Conservation (phyloP, 176 grass and related monocot genomes). For the sorghum (Sorghum bicolor) region DNA sequence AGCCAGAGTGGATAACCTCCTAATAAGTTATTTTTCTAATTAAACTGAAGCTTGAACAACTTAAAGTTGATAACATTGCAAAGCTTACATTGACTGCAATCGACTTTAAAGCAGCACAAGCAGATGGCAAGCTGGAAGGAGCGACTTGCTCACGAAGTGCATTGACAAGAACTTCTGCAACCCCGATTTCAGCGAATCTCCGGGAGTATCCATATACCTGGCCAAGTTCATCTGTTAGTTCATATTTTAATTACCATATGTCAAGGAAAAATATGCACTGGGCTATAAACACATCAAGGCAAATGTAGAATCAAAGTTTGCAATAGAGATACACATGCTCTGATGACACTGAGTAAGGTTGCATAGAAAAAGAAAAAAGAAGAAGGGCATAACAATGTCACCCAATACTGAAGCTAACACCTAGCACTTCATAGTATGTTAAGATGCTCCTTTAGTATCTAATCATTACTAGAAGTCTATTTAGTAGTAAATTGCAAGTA, state of each 20-base stretch:
- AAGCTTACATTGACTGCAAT: conserved; percentile 92
- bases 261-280: background rate
- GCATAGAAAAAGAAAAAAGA: background rate
- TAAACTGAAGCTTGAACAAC: background rate
- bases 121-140: conserved; percentile 68
- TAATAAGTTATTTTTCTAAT: background rate
- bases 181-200: conserved; percentile 83
- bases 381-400: background rate
- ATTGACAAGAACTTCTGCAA: conserved; percentile 71
- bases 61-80: background rate
- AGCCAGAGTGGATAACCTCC: background rate
- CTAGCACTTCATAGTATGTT: background rate
- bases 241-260: background rate
- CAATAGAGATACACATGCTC: conserved; percentile 13
- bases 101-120: conserved; percentile 85
- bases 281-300: background rate
- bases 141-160: conserved; percentile 54
- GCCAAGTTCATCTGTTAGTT: conserved; percentile 4
- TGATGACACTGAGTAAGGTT: conserved; percentile 4
- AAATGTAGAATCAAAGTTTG: background rate
- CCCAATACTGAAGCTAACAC: background rate
- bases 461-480: background rate
- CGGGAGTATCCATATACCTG: conserved; percentile 96
- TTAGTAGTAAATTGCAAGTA: background rate
- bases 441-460: background rate